These are phyloP conservation scores for Eimeria maxima DNA, from an alignment of 169 alveolate species.

Conservation along the genomic window DNA sequence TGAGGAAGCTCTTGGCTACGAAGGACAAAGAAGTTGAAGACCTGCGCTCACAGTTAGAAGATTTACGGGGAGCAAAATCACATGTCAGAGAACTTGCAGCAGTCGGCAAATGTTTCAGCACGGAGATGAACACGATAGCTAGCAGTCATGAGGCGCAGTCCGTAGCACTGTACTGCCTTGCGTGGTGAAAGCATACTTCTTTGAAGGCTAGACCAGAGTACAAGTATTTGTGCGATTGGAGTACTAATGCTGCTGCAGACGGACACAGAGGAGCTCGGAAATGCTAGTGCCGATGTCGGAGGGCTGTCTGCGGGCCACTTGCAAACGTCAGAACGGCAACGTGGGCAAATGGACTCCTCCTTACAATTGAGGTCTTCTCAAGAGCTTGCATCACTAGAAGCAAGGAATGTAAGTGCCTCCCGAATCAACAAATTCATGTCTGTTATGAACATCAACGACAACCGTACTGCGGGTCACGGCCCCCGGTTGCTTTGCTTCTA, in stretches of 20 bases:
- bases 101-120: conserved; percentile 9
- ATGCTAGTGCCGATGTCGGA: background rate
- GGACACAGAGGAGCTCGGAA: conserved; percentile 11
- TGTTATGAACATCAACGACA: background rate
- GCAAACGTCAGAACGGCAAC: background rate
- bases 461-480: background rate
- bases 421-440: background rate
- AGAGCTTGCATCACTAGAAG: conserved; percentile 20
- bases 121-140: background rate
- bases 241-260: background rate
- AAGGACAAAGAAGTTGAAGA: conserved; percentile 40
- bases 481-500: background rate
- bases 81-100: conserved; percentile 41
- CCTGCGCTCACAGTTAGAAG: conserved; percentile 8
- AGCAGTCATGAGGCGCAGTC: background rate
- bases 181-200: background rate
- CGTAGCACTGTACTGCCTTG: background rate
- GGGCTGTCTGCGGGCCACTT: background rate
- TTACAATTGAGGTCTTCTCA: background rate
- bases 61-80: background rate
- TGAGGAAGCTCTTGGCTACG: conserved; percentile 36
- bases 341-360: background rate
- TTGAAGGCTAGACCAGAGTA: background rate
- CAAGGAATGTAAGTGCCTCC: background rate
- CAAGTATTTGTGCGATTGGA: background rate